Conservation (phyloP, 2,329 filamentous ascomycete genomes). For the Aspergillus sp. region DNA sequence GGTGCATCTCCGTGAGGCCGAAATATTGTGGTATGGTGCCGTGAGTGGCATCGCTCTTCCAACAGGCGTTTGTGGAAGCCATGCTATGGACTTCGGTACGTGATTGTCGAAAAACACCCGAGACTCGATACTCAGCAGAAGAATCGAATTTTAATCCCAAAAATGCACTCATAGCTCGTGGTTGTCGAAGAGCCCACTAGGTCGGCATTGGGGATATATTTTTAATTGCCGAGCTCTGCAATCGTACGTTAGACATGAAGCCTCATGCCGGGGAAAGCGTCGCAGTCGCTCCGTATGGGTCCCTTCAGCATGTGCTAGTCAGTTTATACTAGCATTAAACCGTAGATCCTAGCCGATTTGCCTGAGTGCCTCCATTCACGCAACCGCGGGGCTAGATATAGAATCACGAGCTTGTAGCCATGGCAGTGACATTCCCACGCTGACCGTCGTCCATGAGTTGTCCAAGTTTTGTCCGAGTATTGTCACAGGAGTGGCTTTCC, state of each 20-base stretch:
- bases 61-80: neutral
- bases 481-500: neutral
- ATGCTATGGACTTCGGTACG: neutral
- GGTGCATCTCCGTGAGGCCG: neutral
- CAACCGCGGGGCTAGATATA: neutral
- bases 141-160: neutral
- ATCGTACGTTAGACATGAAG: neutral
- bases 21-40: neutral
- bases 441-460: neutral
- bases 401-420: neutral
- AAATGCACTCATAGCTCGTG: neutral
- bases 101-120: neutral
- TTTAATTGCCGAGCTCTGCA: conserved; percentile 5
- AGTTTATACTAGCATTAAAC: too few species aligned
- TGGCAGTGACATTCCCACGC: neutral
- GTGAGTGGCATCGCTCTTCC: neutral
- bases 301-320: neutral
- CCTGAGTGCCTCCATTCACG: neutral
- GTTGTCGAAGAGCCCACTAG: neutral
- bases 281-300: neutral
- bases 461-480: neutral
- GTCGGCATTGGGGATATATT: neutral
- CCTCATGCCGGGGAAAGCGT: neutral
- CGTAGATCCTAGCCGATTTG: neutral
- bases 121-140: neutral